Evolutionary conservation across 2,329 filamentous ascomycete genomes (phyloP), one percentile per base, ranked within the genome.

Genomic region (Colletotrichum falcatum): DNA sequence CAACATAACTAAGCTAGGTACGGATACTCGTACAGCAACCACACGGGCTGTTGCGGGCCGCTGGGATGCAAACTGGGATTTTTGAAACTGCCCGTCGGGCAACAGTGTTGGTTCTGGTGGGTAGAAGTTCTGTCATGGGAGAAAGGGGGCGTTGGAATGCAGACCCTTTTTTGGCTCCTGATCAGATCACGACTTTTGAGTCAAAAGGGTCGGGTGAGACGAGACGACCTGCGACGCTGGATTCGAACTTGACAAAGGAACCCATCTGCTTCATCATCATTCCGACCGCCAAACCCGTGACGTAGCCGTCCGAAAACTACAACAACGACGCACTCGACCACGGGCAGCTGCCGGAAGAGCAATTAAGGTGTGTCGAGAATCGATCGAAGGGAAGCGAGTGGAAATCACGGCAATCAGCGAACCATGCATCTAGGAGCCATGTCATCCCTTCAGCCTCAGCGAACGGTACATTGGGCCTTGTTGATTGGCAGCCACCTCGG

Each of bases 371-470:
- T 70, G 64, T 62, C 28, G 26, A 61, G 12, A 42, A 51, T 26
- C 28, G 35, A 42, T 26, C 56, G n/a, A n/a, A n/a, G n/a, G n/a
- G n/a, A 67, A 67, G 64, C 51, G 67, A 70, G 66, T 67, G 64
- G 48, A 70, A 67, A 70, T 54, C 58, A 70, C 53, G 53, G 64
- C 46, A 63, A 70, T 70, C 67, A 62, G 59, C 53, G 39, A 56
- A 44, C 51, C 51, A 58, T 61, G 63, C 49, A 23, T 56, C 23
- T 30, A 70, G 63, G 67, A 56, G 39, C 44, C n/a, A 37, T 26
- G 39, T 30, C 26, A 44, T 33, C 67, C 55, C 48, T 67, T 58
- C 58, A 67, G 58, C 58, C 64, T 58, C 64, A 63, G 67, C 64
- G 64, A 63, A 70, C 58, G 53, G 58, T 63, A 44, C 53, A 42